phyloP scores from a whole-genome alignment of 768 basidiomycete species.

The Tubosaeta sp. region DNA sequence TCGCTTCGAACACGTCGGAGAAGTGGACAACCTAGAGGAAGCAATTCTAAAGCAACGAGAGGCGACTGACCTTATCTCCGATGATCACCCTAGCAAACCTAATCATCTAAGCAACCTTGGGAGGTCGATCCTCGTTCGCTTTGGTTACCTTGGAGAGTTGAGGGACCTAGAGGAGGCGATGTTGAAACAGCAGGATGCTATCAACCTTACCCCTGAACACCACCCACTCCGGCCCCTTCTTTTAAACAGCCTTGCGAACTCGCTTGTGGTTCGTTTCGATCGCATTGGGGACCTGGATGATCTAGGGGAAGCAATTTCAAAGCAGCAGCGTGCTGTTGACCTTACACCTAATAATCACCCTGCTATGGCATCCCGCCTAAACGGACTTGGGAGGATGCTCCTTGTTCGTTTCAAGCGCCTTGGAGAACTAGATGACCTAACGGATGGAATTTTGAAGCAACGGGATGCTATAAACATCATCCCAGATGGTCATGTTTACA shows the following conservation, averaged over 20 bases:
- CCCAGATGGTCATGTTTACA: not conserved
- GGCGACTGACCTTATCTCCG: too few relatives aligned
- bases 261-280: not conserved
- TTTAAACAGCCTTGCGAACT: not conserved
- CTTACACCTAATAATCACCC: not conserved
- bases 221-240: not conserved
- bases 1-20: too few relatives aligned
- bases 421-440: not conserved
- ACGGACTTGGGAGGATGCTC: not conserved
- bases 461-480: not conserved
- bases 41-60: too few relatives aligned
- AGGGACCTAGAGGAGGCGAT: not conserved
- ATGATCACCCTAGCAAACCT: not conserved
- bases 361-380: not conserved
- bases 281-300: not conserved
- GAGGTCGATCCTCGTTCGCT: not conserved
- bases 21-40: too few relatives aligned
- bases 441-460: too few relatives aligned
- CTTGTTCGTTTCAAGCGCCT: not conserved
- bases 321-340: not conserved
- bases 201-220: not conserved
- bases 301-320: too few relatives aligned
- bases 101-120: not conserved
- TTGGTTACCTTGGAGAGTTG: not conserved
- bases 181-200: not conserved